A percentile compares a stretch with the other conserved stretches of the same genome.
phyloP scores from a whole-genome alignment of 2,329 filamentous ascomycete species.

The Hypoxylon sp. region DNA sequence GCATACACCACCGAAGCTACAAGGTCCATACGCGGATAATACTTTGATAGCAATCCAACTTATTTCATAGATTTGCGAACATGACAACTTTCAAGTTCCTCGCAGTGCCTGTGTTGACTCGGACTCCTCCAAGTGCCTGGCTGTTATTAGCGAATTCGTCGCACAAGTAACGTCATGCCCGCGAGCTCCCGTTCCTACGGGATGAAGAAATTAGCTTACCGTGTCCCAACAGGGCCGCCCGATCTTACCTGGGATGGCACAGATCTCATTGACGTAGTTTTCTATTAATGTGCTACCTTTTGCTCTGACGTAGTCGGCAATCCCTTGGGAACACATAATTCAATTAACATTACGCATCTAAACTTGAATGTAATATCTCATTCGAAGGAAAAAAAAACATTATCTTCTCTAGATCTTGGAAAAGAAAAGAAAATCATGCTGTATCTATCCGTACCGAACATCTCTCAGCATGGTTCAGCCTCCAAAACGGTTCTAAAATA shows the following conservation, averaged over 20 bases:
- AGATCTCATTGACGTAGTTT: constrained; percentile 17
- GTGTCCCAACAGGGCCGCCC: not conserved
- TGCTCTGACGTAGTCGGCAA: constrained; percentile 6
- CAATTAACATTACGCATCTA: not conserved
- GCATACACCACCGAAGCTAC: constrained; percentile 16
- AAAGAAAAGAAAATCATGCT: no score
- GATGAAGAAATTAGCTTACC: not conserved
- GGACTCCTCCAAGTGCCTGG: not conserved
- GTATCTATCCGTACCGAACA: not conserved
- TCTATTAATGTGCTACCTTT: not conserved
- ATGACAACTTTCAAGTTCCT: not conserved
- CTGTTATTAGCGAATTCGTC: not conserved
- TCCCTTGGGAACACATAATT: not conserved
- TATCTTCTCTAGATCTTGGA: no score
- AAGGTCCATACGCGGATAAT: constrained; percentile 25
- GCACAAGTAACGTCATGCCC: constrained; percentile 14
- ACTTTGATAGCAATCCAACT: not conserved
- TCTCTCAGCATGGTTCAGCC: not conserved
- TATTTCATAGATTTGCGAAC: no score
- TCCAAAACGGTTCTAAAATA: not conserved
- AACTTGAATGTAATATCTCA: not conserved
- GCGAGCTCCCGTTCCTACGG: constrained; percentile 7
- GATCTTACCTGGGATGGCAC: constrained; percentile 25
- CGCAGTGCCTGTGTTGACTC: not conserved
- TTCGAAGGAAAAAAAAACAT: not conserved